A percentile compares a stretch with the other conserved stretches of the same genome.
Conservation (phyloP, 179 eudicot species). For the Patellifolia procumbens region DNA sequence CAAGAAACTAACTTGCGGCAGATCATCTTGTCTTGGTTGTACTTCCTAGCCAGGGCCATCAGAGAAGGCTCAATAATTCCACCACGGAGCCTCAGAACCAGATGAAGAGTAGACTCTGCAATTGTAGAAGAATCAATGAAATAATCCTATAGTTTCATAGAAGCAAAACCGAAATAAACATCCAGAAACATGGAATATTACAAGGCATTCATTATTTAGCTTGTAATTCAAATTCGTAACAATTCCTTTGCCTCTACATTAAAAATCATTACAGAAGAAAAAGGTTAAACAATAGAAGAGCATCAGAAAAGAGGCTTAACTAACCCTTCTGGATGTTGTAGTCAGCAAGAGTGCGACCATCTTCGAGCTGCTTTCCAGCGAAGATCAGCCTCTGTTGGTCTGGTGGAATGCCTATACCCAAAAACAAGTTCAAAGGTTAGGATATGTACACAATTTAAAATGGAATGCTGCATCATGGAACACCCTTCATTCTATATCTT, state of each 20-base stretch:
- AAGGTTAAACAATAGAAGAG: not conserved
- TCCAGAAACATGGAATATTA: not conserved
- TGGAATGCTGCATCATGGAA: not conserved
- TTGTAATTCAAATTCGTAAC: not conserved
- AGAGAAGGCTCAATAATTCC: conserved; percentile 55
- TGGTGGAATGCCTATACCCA: conserved; percentile 40
- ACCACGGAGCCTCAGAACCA: conserved; percentile 54
- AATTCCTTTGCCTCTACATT: not conserved
- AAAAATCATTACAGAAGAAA: not conserved
- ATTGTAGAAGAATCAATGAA: not conserved
- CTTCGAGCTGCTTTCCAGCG: conserved; percentile 51
- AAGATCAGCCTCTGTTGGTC: conserved; percentile 54
- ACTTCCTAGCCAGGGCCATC: conserved; percentile 57
- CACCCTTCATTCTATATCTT: not conserved
- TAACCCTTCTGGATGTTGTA: conserved; percentile 47
- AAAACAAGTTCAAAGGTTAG: not conserved
- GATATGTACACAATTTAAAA: not conserved
- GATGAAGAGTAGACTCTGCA: conserved; percentile 54
- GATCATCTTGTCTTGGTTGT: conserved; percentile 52
- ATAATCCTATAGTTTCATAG: not conserved
- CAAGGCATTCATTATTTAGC: not conserved
- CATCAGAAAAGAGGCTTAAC: not conserved
- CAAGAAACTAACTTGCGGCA: conserved; percentile 52
- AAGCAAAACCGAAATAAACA: not conserved
- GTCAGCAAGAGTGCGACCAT: conserved; percentile 51